Percentiles rank a stretch among this genome's conserved stretches.
phyloP scores from a whole-genome alignment of 2,329 filamentous ascomycete genomes.

The Cryoendolithus antarcticus region DNA sequence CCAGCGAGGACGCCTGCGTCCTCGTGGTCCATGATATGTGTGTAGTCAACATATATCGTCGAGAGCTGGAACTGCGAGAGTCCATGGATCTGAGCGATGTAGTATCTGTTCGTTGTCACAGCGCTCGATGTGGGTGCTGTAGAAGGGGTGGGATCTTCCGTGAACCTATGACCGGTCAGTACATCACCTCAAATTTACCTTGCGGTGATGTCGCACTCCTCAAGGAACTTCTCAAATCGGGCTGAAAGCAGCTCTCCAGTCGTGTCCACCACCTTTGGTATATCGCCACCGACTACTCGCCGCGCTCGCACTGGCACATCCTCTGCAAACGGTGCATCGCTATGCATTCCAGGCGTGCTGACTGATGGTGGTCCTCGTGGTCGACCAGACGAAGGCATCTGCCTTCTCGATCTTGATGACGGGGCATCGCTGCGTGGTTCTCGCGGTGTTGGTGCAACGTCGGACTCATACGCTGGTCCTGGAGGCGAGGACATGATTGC shows the following conservation, averaged over 20 bases:
- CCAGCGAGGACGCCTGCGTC: constrained; percentile 65
- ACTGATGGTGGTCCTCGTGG: constrained; percentile 41
- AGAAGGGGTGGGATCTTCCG: constrained; percentile 55
- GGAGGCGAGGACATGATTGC: constrained; percentile 26
- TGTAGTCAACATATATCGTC: constrained; percentile 77
- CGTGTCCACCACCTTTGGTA: constrained; percentile 63
- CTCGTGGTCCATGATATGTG: constrained; percentile 65
- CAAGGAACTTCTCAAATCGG: constrained; percentile 68
- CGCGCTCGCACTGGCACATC: constrained; percentile 32
- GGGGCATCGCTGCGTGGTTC: constrained; percentile 26
- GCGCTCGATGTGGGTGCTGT: constrained; percentile 57
- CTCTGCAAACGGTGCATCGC: constrained; percentile 49
- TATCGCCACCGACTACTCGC: constrained; percentile 32
- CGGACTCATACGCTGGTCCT: constrained; percentile 21
- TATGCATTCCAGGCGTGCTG: constrained; percentile 37
- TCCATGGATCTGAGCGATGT: constrained; percentile 70
- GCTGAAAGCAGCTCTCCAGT: constrained; percentile 63
- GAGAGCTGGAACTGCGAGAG: constrained; percentile 65
- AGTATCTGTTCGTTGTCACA: constrained; percentile 67
- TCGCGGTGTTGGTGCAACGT: constrained; percentile 24
- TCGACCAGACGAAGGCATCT: constrained; percentile 39
- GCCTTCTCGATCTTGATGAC: constrained; percentile 17
- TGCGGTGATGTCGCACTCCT: constrained; percentile 41
- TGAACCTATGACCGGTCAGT: too few relatives aligned
- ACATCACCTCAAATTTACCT: too few relatives aligned